A percentile compares a stretch with the other conserved stretches of the same genome.
phyloP scores from a whole-genome alignment of 176 grass and related monocot species.

The Pontederia paniculata region DNA sequence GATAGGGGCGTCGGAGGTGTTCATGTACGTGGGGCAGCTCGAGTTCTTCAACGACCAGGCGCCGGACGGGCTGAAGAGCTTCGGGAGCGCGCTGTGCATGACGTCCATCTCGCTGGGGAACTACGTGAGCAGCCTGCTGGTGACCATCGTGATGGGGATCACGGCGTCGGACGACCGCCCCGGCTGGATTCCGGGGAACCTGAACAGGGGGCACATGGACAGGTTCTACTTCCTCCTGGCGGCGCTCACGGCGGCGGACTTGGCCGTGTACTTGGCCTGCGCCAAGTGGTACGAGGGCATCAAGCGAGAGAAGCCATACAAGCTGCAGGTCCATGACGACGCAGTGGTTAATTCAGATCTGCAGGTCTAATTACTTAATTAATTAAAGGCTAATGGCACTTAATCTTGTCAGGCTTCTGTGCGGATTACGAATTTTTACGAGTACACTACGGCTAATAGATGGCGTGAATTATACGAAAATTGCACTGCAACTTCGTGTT shows the following conservation, averaged over 20 bases:
- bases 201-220: constrained; percentile 75
- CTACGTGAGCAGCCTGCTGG: constrained; percentile 76
- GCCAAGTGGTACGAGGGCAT: constrained; percentile 37
- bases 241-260: constrained; percentile 40
- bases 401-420: no score
- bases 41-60: constrained; percentile 88
- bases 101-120: constrained; percentile 91
- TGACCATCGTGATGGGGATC: constrained; percentile 49
- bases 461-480: no score
- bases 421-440: no score
- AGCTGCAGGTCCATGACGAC: no score
- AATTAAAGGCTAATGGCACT: no score
- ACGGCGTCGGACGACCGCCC: constrained; percentile 26
- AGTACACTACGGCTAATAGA: no score
- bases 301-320: constrained; percentile 30
- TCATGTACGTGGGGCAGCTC: constrained; percentile 95
- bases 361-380: no score
- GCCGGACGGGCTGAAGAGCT: constrained; percentile 86
- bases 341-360: no score
- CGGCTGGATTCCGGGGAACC: constrained; percentile 73
- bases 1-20: constrained; percentile 82
- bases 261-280: constrained; percentile 48
- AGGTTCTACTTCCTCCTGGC: constrained; percentile 84
- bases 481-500: no score
- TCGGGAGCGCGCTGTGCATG: constrained; percentile 93